Evolutionary conservation across 1,139 yeast species (phyloP), one percentile per base, ranked within the genome.

Genomic region (Suhomyces coccinellae): DNA sequence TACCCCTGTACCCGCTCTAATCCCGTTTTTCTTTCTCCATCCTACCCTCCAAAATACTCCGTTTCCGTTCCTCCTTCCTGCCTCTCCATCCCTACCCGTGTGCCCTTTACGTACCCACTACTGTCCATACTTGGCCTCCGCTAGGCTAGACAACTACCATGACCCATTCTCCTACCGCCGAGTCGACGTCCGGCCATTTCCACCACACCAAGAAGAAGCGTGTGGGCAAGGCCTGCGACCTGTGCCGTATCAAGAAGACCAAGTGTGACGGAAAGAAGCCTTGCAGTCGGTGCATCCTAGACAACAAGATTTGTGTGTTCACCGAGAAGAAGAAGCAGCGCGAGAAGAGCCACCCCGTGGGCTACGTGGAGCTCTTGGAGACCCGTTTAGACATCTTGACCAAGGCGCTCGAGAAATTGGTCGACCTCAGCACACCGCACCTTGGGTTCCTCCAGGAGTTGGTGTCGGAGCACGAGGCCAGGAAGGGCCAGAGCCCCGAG

Each of bases 221-320:
- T 50, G 93, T 86, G 6, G 87, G 88, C 33, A 85, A 85, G 59
- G 95, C 95, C 6, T 86, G 95, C 56, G 93, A 86, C 60, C 80
- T 86, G 43, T 86, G 95, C 63, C 72, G 91, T 41, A 78, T 84
- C 58, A 84, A 84, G 59, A 85, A 83, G 65, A 82, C 88, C 11
- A 82, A 84, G 56, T 86, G 91, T 63, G 89, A 86, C 53, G 95
- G 95, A 14, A 77, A 79, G 51, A 83, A 83, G 57, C 93, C 95
- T 2, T 86, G 95, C 57, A 75, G 80, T 35, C 73, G 85, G 43
- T 86, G 95, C 59, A 66, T 77, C 10, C 71, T 77, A 40, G 91
- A 85, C 57, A 85, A 86, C 62, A 85, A 84, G 61, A 75, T 85
- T 35, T 86, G 95, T 63, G 83, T 87, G 0, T 86, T 84, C 58